These are phyloP conservation scores for Chlamydomonas schloesseri DNA, from an alignment of 139 green algal genomes.

Conservation along the genomic window DNA sequence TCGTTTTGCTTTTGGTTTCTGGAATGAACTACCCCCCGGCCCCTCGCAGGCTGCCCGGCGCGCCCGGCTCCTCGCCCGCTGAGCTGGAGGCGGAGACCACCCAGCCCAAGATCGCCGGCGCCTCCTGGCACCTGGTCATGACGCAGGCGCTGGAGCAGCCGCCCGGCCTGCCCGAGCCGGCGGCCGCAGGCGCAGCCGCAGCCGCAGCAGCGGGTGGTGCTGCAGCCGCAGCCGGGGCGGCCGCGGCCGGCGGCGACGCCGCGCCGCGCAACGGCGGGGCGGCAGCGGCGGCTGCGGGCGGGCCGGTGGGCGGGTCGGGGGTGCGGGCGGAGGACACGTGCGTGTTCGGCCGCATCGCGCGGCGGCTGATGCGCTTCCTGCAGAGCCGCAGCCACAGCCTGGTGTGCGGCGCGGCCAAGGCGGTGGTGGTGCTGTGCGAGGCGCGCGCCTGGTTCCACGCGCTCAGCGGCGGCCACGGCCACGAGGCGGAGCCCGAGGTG, in stretches of 20 bases:
- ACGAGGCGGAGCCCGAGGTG: constrained; percentile 44
- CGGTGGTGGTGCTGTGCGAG: constrained; percentile 45
- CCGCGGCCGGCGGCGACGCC: not conserved
- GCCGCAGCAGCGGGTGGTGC: not conserved
- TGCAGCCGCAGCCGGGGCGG: not conserved
- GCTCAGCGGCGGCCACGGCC: constrained; percentile 40
- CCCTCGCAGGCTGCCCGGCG: constrained; percentile 3
- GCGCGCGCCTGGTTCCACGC: constrained; percentile 48
- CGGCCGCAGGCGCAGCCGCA: not conserved
- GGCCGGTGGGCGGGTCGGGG: not conserved
- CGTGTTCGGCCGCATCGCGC: constrained; percentile 52
- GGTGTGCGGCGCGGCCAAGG: constrained; percentile 15
- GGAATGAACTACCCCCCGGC: too few species aligned
- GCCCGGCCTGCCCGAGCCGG: not conserved
- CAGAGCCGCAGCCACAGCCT: constrained; percentile 18
- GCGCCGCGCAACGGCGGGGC: too few species aligned
- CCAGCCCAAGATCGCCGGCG: constrained; percentile 32
- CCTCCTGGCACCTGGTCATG: constrained; percentile 78
- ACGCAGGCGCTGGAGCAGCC: constrained; percentile 48
- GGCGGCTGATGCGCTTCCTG: constrained; percentile 55
- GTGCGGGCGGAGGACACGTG: not conserved
- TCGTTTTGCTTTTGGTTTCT: too few species aligned
- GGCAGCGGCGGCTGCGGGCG: not conserved
- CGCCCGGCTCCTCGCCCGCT: not conserved
- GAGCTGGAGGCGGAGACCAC: constrained; percentile 12